Evolutionary conservation across 1,284 basidiomycete species (phyloP).

Genomic region (Caloboletus firmus): DNA sequence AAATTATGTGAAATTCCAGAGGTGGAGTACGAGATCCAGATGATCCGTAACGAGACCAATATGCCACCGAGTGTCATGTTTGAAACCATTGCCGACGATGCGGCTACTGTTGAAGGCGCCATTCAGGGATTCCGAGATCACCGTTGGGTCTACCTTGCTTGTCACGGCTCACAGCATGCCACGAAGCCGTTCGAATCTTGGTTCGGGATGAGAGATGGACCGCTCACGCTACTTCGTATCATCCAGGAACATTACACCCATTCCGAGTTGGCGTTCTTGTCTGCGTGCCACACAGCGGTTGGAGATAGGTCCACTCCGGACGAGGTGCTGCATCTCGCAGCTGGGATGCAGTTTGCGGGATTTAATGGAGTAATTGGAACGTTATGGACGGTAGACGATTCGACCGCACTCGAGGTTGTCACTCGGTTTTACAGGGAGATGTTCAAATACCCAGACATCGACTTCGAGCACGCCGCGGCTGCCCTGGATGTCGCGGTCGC

Average conservation of each 20-base stretch:
- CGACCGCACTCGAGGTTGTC: constrained; percentile 1
- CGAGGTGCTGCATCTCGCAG: neutral
- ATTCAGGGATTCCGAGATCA: too few relatives aligned
- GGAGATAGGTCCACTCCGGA: neutral
- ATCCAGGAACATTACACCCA: too few relatives aligned
- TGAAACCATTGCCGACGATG: neutral
- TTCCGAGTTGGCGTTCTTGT: too few relatives aligned
- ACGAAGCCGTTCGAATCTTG: too few relatives aligned
- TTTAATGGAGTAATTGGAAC: neutral
- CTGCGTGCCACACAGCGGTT: too few relatives aligned
- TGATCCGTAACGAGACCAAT: neutral
- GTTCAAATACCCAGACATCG: neutral
- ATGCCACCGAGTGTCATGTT: neutral
- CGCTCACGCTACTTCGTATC: too few relatives aligned
- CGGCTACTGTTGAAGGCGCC: too few relatives aligned
- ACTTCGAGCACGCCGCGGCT: neutral
- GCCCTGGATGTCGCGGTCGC: neutral
- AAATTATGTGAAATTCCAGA: neutral
- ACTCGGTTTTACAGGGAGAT: constrained; percentile 8
- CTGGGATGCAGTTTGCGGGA: neutral
- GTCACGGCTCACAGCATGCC: too few relatives aligned
- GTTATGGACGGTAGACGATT: neutral
- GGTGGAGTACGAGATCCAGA: neutral
- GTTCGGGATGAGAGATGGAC: too few relatives aligned
- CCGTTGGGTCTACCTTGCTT: too few relatives aligned